Percentiles rank a stretch among this genome's conserved stretches.
Conservation (phyloP, 805 yeast species). For the Barnettozyma pratensis region DNA sequence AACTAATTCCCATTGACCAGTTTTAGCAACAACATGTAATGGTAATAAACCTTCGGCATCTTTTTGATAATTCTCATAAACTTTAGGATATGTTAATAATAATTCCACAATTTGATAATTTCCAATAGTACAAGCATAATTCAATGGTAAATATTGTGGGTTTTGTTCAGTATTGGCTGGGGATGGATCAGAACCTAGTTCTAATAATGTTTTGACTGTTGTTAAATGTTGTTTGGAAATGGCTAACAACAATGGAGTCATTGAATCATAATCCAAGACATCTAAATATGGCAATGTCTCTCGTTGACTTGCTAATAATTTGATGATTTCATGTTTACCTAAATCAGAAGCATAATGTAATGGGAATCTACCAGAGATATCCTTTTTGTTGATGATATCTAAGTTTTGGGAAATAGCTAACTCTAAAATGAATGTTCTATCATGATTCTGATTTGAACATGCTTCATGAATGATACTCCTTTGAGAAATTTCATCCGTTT, state of each 20-base stretch:
- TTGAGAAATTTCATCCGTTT: slow-evolving; percentile 67
- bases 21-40: slow-evolving; percentile 80
- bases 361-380: slow-evolving; percentile 73
- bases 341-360: slow-evolving; percentile 78
- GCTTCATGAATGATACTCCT: slow-evolving; percentile 76
- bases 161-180: slow-evolving; percentile 43
- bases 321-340: slow-evolving; percentile 42
- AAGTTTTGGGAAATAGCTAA: slow-evolving; percentile 18
- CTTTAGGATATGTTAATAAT: slow-evolving; percentile 24
- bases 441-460: slow-evolving; percentile 20
- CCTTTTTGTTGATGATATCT: slow-evolving; percentile 37
- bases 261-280: slow-evolving; percentile 63
- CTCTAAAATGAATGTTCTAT: slow-evolving; percentile 21
- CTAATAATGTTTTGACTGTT: slow-evolving; percentile 45
- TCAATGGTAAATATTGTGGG: slow-evolving; percentile 70
- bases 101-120: slow-evolving; percentile 63
- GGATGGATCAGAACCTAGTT: slow-evolving; percentile 42
- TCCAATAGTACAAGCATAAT: slow-evolving; percentile 85
- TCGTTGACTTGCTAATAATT: slow-evolving; percentile 29
- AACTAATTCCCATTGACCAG: slow-evolving; percentile 70
- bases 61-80: slow-evolving; percentile 37
- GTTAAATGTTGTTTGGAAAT: slow-evolving; percentile 62
- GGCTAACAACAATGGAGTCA: slow-evolving; percentile 79
- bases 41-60: slow-evolving; percentile 90
- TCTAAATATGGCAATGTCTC: slow-evolving; percentile 26